Conservation (phyloP, 495 filamentous ascomycete species). For the Friedmanniomyces simplex region DNA sequence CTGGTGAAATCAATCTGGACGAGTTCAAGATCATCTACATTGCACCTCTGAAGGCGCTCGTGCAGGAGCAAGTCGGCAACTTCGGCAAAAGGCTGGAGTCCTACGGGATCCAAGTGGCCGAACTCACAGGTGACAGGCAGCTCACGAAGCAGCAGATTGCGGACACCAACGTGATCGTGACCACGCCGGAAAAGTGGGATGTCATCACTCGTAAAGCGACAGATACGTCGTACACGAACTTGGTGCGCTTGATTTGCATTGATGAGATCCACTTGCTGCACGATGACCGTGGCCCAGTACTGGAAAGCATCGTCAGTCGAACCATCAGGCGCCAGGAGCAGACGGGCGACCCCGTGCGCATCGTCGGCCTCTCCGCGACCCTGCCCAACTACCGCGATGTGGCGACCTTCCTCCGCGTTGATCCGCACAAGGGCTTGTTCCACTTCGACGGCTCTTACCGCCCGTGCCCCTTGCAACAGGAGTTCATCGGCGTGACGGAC, state of each 20-base stretch:
- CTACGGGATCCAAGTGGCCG: constrained; percentile 83
- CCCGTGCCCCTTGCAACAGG: constrained; percentile 86
- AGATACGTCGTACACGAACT: constrained; percentile 90
- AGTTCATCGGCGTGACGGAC: constrained; percentile 96
- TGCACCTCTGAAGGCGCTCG: constrained; percentile 85
- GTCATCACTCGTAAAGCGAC: constrained; percentile 98
- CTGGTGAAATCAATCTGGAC: constrained; percentile 84
- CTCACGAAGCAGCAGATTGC: constrained; percentile 98
- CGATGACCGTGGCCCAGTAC: constrained; percentile 91
- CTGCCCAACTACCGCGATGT: constrained; percentile 96
- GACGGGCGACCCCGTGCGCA: constrained; percentile 79
- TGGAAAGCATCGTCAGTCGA: constrained; percentile 93
- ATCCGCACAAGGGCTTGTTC: constrained; percentile 75
- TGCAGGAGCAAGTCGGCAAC: constrained; percentile 95
- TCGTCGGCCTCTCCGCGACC: constrained; percentile 89
- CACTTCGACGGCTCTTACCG: constrained; percentile 93
- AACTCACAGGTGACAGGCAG: constrained; percentile 93
- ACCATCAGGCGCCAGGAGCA: constrained; percentile 89
- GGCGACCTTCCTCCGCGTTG: constrained; percentile 87
- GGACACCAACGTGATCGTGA: constrained; percentile 97
- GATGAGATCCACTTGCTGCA: constrained; percentile 98
- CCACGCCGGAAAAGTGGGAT: constrained; percentile 98
- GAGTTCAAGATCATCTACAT: constrained; percentile 97
- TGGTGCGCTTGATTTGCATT: constrained; percentile 89
- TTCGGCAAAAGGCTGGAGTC: constrained; percentile 84